phyloP scores from a whole-genome alignment of 2,329 filamentous ascomycete species.

The Hypoxylon rubiginosum region DNA sequence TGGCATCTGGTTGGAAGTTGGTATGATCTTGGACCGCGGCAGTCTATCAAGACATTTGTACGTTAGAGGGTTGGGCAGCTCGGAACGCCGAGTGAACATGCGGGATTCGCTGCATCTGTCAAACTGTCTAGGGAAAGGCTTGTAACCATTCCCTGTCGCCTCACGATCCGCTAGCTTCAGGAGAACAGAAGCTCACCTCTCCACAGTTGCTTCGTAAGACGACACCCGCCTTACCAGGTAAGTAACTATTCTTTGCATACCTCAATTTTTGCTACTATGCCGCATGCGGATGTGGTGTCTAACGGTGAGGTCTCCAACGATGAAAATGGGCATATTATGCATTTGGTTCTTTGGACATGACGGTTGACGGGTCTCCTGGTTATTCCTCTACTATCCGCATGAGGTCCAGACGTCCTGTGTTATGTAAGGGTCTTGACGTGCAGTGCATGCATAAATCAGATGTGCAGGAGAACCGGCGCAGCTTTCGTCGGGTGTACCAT shows the following conservation, averaged over 20 bases:
- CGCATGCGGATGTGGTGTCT: slow-evolving; percentile 4
- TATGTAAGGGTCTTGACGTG: slow-evolving; percentile 45
- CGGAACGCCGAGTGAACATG: slow-evolving; percentile 25
- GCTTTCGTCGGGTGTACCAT: slow-evolving; percentile 42
- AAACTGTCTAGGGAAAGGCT: slow-evolving; percentile 25
- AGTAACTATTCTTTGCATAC: background rate
- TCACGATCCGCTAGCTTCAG: slow-evolving; percentile 34
- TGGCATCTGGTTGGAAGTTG: slow-evolving; percentile 16
- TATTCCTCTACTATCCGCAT: slow-evolving; percentile 25
- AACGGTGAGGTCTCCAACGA: slow-evolving; percentile 6
- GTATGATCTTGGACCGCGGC: slow-evolving; percentile 16
- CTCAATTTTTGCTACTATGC: slow-evolving; percentile 19
- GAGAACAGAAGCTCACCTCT: slow-evolving; percentile 22
- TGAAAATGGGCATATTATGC: slow-evolving; percentile 4
- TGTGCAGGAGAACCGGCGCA: slow-evolving; percentile 47
- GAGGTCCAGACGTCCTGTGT: slow-evolving; percentile 28
- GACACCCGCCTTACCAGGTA: slow-evolving; percentile 4
- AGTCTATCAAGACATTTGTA: slow-evolving; percentile 23
- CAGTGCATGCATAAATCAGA: slow-evolving; percentile 49
- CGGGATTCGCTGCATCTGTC: slow-evolving; percentile 43
- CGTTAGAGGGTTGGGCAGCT: background rate
- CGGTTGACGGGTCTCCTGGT: slow-evolving; percentile 14
- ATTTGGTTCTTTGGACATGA: slow-evolving; percentile 7
- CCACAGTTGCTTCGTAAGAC: slow-evolving; percentile 18
- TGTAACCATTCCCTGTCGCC: slow-evolving; percentile 38